phyloP scores from a whole-genome alignment of 1,139 yeast species.

The Yamadazyma kanchanaburiensis region DNA sequence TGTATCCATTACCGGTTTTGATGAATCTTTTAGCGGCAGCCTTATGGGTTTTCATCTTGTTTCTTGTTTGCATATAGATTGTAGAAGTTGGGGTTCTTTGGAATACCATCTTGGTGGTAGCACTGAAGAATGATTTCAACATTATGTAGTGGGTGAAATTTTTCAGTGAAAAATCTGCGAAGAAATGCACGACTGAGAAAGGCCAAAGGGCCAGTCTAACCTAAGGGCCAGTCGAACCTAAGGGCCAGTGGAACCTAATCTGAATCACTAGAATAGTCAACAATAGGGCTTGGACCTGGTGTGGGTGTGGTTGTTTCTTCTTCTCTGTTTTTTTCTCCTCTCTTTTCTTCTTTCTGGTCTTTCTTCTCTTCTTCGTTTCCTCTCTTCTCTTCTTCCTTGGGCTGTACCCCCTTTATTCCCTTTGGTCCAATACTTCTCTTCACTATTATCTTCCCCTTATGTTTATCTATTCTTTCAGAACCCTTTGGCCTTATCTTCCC shows the following conservation, averaged over 20 bases:
- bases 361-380: neutral
- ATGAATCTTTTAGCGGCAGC: conserved; percentile 84
- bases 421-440: too few species aligned
- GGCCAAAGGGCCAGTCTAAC: too few species aligned
- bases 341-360: neutral
- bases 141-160: conserved; percentile 3
- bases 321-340: neutral
- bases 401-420: too few species aligned
- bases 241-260: conserved; percentile 3
- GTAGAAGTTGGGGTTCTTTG: conserved; percentile 16
- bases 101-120: conserved; percentile 17
- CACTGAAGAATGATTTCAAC: conserved; percentile 11
- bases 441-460: too few species aligned
- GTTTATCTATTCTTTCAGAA: too few species aligned
- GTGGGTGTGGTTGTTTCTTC: neutral
- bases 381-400: too few species aligned
- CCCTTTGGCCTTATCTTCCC: too few species aligned
- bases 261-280: conserved; percentile 11
- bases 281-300: neutral
- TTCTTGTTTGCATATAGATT: conserved; percentile 41
- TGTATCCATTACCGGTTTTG: conserved; percentile 48
- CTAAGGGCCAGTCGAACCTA: too few species aligned
- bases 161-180: neutral
- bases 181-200: conserved; percentile 4
- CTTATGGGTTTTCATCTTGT: conserved; percentile 60